These are phyloP conservation scores for Chytriomyces sp. DNA, from an alignment of 192 early-diverging fungal species.

Conservation along the genomic window DNA sequence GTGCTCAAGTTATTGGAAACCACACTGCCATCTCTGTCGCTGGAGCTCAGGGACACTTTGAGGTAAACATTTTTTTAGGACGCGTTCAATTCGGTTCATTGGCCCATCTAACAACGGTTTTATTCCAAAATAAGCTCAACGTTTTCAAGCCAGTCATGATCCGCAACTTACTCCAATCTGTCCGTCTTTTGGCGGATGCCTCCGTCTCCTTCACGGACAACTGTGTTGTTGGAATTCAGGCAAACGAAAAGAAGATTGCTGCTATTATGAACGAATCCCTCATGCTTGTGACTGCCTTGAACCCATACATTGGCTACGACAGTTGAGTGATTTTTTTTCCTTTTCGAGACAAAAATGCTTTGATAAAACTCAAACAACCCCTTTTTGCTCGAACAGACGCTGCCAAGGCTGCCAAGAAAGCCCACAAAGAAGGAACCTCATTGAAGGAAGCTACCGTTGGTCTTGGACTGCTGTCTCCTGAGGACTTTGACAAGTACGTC, in stretches of 20 bases:
- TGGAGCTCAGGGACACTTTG: conserved; percentile 97
- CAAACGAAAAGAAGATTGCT: conserved; percentile 91
- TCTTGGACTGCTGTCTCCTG: conserved; percentile 81
- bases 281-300: conserved; percentile 99
- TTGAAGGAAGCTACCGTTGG: conserved; percentile 91
- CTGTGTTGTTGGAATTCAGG: conserved; percentile 93
- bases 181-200: conserved; percentile 86
- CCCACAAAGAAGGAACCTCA: conserved; percentile 87
- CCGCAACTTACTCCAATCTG: conserved; percentile 94
- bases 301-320: conserved; percentile 91
- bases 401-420: conserved; percentile 96
- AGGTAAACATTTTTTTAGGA: conserved; percentile 54
- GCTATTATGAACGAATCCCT: conserved; percentile 88
- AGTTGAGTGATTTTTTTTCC: conserved; percentile 38
- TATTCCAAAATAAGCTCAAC: conserved; percentile 70
- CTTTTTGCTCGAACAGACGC: conserved; percentile 56
- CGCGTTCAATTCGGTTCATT: neutral
- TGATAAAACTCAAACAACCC: neutral
- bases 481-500: conserved; percentile 97
- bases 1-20: conserved; percentile 99
- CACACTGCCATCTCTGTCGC: conserved; percentile 89
- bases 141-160: conserved; percentile 99
- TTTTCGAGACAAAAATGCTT: neutral
- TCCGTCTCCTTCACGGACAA: conserved; percentile 89
- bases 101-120: neutral